phyloP scores from a whole-genome alignment of 106 monocot species.

The Dioscorea dumetorum region DNA sequence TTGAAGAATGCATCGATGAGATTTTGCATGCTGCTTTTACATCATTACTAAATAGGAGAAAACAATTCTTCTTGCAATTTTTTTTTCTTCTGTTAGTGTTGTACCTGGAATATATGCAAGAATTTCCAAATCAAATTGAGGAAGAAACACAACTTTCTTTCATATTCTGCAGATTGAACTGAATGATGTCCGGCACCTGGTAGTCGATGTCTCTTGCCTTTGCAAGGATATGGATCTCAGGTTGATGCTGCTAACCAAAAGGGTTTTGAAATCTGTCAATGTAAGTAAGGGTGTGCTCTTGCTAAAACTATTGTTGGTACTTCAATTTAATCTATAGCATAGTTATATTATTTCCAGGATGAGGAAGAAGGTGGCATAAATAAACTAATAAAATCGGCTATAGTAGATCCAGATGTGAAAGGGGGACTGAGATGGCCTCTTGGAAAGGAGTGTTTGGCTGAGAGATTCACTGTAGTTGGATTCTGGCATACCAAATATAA shows the following conservation, averaged over 20 bases:
- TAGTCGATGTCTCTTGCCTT: slow-evolving; percentile 62
- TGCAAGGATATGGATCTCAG: slow-evolving; percentile 57
- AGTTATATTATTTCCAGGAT: slow-evolving; percentile 25
- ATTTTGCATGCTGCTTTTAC: too few species aligned
- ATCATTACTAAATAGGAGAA: too few species aligned
- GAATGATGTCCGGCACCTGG: slow-evolving; percentile 48
- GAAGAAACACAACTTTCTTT: background rate
- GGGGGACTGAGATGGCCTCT: slow-evolving; percentile 76
- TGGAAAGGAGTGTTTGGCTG: slow-evolving; percentile 36
- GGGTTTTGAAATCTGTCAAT: slow-evolving; percentile 28
- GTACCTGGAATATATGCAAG: too few species aligned
- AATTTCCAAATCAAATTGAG: too few species aligned
- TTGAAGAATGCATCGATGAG: too few species aligned
- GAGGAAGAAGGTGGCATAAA: slow-evolving; percentile 34
- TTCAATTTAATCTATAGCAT: background rate
- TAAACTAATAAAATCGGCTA: slow-evolving; percentile 41
- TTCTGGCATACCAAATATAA: slow-evolving; percentile 44
- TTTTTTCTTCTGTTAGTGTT: too few species aligned
- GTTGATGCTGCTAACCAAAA: slow-evolving; percentile 37
- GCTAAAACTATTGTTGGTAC: background rate
- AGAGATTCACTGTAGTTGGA: slow-evolving; percentile 43
- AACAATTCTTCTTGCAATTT: too few species aligned
- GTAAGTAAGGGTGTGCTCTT: slow-evolving; percentile 32
- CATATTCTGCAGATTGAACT: slow-evolving; percentile 34
- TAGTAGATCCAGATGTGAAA: slow-evolving; percentile 54